phyloP scores from a whole-genome alignment of 1,139 yeast genomes.

The Torulaspora pretoriensis region DNA sequence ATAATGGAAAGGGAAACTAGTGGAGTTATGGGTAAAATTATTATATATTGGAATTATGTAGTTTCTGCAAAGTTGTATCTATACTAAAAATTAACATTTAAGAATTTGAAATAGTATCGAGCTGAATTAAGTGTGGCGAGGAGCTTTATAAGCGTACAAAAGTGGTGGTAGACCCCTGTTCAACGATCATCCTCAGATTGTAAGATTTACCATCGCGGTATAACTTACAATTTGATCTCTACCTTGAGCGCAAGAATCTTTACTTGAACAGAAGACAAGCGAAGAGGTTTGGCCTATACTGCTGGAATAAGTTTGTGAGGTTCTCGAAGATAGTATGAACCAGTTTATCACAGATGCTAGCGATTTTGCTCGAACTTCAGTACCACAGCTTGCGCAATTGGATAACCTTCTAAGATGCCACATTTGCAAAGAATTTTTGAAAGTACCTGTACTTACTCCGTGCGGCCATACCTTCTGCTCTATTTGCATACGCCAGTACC shows the following conservation, averaged over 20 bases:
- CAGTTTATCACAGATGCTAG: slow-evolving; percentile 56
- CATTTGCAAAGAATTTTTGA: slow-evolving; percentile 82
- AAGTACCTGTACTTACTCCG: slow-evolving; percentile 78
- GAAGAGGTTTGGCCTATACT: too few species aligned
- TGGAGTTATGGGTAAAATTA: slow-evolving; percentile 1
- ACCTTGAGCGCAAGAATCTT: background rate
- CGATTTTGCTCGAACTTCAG: slow-evolving; percentile 55
- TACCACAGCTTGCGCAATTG: slow-evolving; percentile 56
- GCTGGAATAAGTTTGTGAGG: background rate
- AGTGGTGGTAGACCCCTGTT: background rate
- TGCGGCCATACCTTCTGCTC: slow-evolving; percentile 94
- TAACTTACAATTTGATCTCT: background rate
- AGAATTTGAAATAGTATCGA: background rate
- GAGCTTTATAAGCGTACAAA: background rate
- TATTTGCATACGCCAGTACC: slow-evolving; percentile 72
- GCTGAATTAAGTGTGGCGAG: too few species aligned
- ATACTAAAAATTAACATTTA: background rate
- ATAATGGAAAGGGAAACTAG: slow-evolving; percentile 4
- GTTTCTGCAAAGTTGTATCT: slow-evolving; percentile 6
- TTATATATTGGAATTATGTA: background rate
- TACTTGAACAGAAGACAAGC: background rate
- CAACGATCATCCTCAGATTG: background rate
- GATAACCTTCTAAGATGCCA: slow-evolving; percentile 78
- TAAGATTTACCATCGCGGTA: background rate
- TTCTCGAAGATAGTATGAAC: slow-evolving; percentile 10